phyloP scores from a whole-genome alignment of 352 stramenopile species.

The Pythium diclinum region DNA sequence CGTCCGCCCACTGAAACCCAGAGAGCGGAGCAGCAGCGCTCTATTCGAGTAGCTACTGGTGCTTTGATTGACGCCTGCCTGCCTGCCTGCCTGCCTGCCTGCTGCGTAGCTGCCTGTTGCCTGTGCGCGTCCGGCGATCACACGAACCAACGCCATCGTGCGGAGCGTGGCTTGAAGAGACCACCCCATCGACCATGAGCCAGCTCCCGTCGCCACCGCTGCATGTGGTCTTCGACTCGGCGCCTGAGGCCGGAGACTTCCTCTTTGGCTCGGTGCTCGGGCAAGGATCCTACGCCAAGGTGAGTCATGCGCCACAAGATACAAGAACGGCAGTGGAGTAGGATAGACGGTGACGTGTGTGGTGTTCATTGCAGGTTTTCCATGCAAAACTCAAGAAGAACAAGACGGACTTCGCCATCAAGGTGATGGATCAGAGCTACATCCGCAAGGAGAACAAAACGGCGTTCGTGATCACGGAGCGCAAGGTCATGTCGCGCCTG shows the following conservation, averaged over 20 bases:
- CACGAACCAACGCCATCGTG: slow-evolving; percentile 12
- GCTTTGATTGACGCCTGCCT: slow-evolving; percentile 14
- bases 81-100: neutral
- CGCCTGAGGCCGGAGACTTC: slow-evolving; percentile 78
- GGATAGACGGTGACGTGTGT: neutral
- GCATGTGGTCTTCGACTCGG: slow-evolving; percentile 53
- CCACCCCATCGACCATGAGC: slow-evolving; percentile 13
- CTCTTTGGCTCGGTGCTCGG: slow-evolving; percentile 84
- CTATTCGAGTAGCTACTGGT: slow-evolving; percentile 18
- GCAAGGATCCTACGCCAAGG: slow-evolving; percentile 87
- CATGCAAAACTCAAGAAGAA: slow-evolving; percentile 84
- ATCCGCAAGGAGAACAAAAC: slow-evolving; percentile 92
- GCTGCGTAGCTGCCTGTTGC: too few species aligned
- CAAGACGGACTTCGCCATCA: slow-evolving; percentile 81
- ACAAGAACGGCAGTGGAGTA: too few species aligned
- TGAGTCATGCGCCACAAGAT: slow-evolving; percentile 19
- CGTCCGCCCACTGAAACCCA: slow-evolving; percentile 18
- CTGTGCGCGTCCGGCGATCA: slow-evolving; percentile 7
- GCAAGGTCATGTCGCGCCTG: slow-evolving; percentile 87
- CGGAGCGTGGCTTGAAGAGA: neutral
- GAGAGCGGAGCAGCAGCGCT: slow-evolving; percentile 16
- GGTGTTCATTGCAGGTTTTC: slow-evolving; percentile 55
- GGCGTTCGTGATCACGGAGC: slow-evolving; percentile 89
- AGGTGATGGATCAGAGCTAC: slow-evolving; percentile 91
- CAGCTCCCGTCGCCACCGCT: slow-evolving; percentile 32